Conservation (phyloP, 768 basidiomycete genomes). For the Royoungia palumana region DNA sequence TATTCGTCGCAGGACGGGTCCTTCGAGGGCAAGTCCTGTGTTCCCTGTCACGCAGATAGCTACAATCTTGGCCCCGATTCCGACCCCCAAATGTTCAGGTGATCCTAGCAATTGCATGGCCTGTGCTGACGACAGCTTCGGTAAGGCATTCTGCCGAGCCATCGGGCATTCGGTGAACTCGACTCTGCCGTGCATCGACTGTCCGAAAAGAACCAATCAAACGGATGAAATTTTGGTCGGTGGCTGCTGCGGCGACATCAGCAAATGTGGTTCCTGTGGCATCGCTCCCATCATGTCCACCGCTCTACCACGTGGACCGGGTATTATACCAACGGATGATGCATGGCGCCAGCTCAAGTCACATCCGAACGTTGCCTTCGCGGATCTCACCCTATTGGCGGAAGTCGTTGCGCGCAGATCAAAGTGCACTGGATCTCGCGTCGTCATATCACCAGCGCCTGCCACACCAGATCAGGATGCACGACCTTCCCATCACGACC, state of each 20-base stretch:
- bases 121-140: conserved; percentile 82
- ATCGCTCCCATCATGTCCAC: conserved; percentile 30
- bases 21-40: conserved; percentile 42
- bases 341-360: conserved; percentile 84
- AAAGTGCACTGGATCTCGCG: conserved; percentile 68
- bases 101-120: conserved; percentile 85
- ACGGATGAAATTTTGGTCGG: conserved; percentile 25
- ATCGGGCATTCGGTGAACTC: conserved; percentile 59
- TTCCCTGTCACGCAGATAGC: conserved; percentile 47
- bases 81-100: conserved; percentile 62
- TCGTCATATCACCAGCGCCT: conserved; percentile 56
- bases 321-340: conserved; percentile 73
- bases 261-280: conserved; percentile 29
- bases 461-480: conserved; percentile 44
- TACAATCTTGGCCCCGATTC: conserved; percentile 26
- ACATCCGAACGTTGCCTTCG: conserved; percentile 85
- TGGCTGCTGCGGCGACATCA: conserved; percentile 39
- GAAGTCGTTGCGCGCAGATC: conserved; percentile 86
- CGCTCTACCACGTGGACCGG: conserved; percentile 25
- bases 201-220: conserved; percentile 41
- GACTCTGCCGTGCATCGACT: conserved; percentile 51
- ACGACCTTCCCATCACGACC: conserved; percentile 10
- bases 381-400: conserved; percentile 78
- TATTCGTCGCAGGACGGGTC: conserved; percentile 55
- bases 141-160: conserved; percentile 82